phyloP scores from a whole-genome alignment of 2,329 filamentous ascomycete species.

The Chalara sp. region DNA sequence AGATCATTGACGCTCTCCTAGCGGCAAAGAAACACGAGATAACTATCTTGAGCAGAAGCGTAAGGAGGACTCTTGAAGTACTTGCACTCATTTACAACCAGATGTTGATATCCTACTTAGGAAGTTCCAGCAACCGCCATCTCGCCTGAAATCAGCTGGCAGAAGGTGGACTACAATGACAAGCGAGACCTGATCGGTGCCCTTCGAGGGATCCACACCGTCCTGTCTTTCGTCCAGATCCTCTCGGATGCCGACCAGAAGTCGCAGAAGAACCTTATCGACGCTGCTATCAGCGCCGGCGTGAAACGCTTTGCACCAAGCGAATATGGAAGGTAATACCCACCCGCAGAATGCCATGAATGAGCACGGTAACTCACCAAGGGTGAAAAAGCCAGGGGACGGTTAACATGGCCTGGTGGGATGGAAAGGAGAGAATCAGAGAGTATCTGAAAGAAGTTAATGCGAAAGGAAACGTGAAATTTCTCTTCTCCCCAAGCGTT shows the following conservation, averaged over 20 bases:
- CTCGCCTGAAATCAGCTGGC: constrained; percentile 31
- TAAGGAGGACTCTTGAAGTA: constrained; percentile 13
- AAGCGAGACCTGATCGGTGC: constrained; percentile 28
- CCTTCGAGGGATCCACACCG: constrained; percentile 41
- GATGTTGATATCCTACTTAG: constrained; percentile 13
- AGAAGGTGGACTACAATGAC: constrained; percentile 38
- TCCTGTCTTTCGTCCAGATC: constrained; percentile 40
- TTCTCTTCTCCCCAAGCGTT: background rate
- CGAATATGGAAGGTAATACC: constrained; percentile 26
- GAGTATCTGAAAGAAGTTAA: constrained; percentile 46
- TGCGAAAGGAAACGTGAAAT: constrained; percentile 22
- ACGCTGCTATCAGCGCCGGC: constrained; percentile 31
- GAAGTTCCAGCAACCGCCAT: constrained; percentile 12
- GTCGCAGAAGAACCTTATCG: constrained; percentile 34
- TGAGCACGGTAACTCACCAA: constrained; percentile 1
- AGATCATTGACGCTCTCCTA: constrained; percentile 44
- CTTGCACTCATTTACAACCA: background rate
- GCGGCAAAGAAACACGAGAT: constrained; percentile 45
- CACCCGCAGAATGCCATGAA: background rate
- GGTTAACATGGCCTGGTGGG: constrained; percentile 41
- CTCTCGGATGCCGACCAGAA: constrained; percentile 14
- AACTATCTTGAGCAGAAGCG: constrained; percentile 40
- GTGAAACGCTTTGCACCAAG: constrained; percentile 36
- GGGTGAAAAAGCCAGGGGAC: constrained; percentile 25
- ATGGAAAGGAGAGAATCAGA: constrained; percentile 41